phyloP scores from a whole-genome alignment of 768 basidiomycete genomes.

The Kwoniella sp. region DNA sequence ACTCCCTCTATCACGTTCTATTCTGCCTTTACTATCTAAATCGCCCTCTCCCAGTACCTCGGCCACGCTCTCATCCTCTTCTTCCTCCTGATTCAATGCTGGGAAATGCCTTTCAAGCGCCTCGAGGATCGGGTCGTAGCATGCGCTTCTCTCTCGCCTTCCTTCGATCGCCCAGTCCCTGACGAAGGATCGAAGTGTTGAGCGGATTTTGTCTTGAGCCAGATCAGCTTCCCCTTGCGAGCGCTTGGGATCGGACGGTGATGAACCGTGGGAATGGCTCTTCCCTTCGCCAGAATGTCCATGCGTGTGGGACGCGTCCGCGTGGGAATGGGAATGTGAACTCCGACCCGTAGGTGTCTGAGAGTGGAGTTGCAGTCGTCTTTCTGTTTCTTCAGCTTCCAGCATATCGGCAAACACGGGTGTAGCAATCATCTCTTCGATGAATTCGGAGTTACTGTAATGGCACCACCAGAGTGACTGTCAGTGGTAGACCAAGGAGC shows the following conservation, averaged over 20 bases:
- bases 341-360: background rate
- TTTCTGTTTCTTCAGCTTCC: slow-evolving; percentile 57
- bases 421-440: slow-evolving; percentile 71
- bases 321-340: slow-evolving; percentile 46
- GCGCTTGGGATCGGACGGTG: background rate
- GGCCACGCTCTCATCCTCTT: slow-evolving; percentile 13
- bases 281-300: background rate
- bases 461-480: background rate
- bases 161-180: slow-evolving; percentile 93
- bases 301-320: slow-evolving; percentile 39
- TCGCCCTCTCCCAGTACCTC: background rate
- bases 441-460: slow-evolving; percentile 71
- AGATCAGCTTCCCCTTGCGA: slow-evolving; percentile 28
- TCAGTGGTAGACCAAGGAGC: background rate
- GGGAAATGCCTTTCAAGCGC: slow-evolving; percentile 67
- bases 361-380: slow-evolving; percentile 10
- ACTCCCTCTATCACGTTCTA: slow-evolving; percentile 55
- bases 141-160: slow-evolving; percentile 70
- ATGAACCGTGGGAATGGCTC: slow-evolving; percentile 5
- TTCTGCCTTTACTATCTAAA: background rate
- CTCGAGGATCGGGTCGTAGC: slow-evolving; percentile 79
- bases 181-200: slow-evolving; percentile 88
- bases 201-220: slow-evolving; percentile 78
- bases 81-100: slow-evolving; percentile 61
- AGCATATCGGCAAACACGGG: slow-evolving; percentile 67